Conservation (phyloP, 176 grass and related monocot genomes). For the Eragrostis curvula region DNA sequence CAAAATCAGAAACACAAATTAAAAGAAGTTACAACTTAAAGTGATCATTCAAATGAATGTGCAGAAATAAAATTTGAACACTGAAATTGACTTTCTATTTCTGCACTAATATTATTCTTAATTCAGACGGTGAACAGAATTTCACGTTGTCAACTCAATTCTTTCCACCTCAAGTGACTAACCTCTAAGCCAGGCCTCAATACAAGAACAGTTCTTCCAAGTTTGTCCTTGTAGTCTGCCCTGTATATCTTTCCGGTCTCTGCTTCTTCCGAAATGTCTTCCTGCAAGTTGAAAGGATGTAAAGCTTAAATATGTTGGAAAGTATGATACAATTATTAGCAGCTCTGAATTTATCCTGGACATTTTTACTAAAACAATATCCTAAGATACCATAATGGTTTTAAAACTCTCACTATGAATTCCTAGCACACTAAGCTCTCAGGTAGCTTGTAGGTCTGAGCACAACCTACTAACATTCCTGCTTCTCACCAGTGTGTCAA, state of each 20-base stretch:
- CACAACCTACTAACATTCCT: not conserved
- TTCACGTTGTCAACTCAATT: not conserved
- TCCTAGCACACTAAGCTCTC: not conserved
- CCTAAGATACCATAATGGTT: not conserved
- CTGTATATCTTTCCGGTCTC: slow-evolving; percentile 86
- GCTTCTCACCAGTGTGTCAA: not conserved
- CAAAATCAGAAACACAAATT: not conserved
- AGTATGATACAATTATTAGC: slow-evolving; percentile 11
- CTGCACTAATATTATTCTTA: slow-evolving; percentile 6
- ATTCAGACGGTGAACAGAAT: not conserved
- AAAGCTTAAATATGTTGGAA: slow-evolving; percentile 18
- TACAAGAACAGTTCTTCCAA: slow-evolving; percentile 86
- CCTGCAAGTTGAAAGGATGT: slow-evolving; percentile 46
- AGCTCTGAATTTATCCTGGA: not conserved
- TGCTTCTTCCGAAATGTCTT: slow-evolving; percentile 72
- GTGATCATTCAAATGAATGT: not conserved
- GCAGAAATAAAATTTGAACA: not conserved
- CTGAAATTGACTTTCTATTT: not conserved
- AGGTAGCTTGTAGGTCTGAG: not conserved
- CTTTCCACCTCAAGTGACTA: not conserved
- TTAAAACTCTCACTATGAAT: not conserved
- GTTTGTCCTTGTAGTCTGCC: slow-evolving; percentile 75
- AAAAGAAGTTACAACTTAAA: not conserved
- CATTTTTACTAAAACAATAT: not conserved
- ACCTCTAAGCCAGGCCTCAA: slow-evolving; percentile 83